Base-by-base conservation (phyloP, 768 basidiomycete species). In the Rhizopogon roseolus region DNA sequence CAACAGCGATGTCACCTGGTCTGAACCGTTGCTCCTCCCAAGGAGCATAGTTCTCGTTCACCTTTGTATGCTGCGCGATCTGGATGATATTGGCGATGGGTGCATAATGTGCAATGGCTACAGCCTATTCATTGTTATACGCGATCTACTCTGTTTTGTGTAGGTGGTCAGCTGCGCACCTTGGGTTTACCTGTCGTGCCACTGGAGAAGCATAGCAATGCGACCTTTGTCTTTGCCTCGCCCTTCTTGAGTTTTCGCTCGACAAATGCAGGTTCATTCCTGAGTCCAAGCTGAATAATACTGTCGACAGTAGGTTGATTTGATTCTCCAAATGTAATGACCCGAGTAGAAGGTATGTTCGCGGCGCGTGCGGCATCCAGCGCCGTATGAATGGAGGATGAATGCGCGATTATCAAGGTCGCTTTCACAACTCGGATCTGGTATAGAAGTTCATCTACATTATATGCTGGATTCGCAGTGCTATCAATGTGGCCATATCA, bases 171-270 rank as follows among this genome's bases (percentile, higher is more conserved):
- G 40, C 11, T 10, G 14, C 5, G 52, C 11, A 65, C 66, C 55
- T 67, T 65, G 29, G 66, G 73, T 62, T 67, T 71, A 66, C 86
- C 86, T 19, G 87, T 90, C 19, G 87, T 90, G 10, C 87, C 87
- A 56, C 86, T 88, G 1, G 87, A 88, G 58, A 90, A 86, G 49
- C 77, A 80, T 51, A 89, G 69, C 58, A 88, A 84, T 3, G 87
- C 87, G n/a, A 89, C 54, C 41, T 80, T 78, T 13, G 72, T 79
- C 62, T 76, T 82, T 19, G 74, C 81, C 66, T 86, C 86, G 7
- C 85, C 87, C 11, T 75, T 73, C 22, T 63, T 60, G 40, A 88
- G 72, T 29, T 62, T 68, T n/a, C 71, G 67, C 50, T 85, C 80
- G 29, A 65, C 63, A 60, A 80, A 86, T 49, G 58, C 64, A 58